Evolutionary conservation across 352 stramenopile genomes (phyloP), one percentile per base, ranked within the genome.

Genomic region (Thalassiosira livingstoniorum): DNA sequence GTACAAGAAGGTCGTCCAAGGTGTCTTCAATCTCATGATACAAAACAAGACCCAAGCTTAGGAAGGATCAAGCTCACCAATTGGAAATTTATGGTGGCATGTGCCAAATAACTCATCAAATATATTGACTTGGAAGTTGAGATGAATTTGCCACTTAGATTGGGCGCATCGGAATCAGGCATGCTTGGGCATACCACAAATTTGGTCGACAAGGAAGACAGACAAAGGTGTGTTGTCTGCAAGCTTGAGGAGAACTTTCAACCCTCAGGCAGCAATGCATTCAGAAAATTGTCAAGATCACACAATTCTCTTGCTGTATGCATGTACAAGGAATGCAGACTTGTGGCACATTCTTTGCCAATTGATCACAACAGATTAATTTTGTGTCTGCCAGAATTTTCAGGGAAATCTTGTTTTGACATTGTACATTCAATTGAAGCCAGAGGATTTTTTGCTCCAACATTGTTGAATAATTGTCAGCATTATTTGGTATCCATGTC

Each of bases 341-440:
- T 58, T 58, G 4, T 10, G 21, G 5, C 21, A 5, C 47, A 58
- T 27, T 7, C 4, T 58, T 11, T 58, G 21, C 47, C 47, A n/a
- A 7, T 29, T 10, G 21, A 58, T n/a, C 4, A 7, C 11, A 39
- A 37, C 10, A 4, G 32, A 39, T 29, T 42, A 31, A 64, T 64
- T 64, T 37, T 25, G 11, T 5, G 39, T 11, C 21, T 64, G 3
- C 4, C 3, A 43, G 4, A 64, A 37, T 78, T 78, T 29, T 4
- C 15, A 42, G 57, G 31, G 4, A 78, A 47, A 57, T 71, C 55
- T 4, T 78, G 69, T 35, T 78, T 62, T 39, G 69, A 78, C 10
- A 78, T 78, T 42, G 55, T 45, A 18, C 69, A 78, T 37, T 71
- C 55, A 5, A 35, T n/a, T 4, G 11, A 11, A 58, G n/a, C n/a